phyloP scores from a whole-genome alignment of 2,329 filamentous ascomycete genomes.

The Phoma sp. region DNA sequence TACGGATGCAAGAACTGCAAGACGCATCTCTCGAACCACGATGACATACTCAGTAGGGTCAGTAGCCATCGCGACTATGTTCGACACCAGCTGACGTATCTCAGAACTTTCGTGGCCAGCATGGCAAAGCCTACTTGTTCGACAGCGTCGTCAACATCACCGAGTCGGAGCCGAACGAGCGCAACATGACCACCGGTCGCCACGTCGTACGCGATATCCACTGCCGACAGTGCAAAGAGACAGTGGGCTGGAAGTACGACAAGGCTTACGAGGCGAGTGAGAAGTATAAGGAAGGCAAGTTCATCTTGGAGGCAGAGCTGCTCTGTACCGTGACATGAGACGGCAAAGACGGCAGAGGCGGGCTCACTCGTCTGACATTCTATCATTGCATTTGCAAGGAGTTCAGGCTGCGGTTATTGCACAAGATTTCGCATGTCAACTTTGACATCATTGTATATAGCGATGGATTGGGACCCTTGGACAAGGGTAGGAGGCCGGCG shows the following conservation, averaged over 20 bases:
- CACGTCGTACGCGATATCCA: slow-evolving; percentile 93
- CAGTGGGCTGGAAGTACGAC: slow-evolving; percentile 98
- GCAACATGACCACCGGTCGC: slow-evolving; percentile 96
- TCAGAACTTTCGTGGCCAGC: slow-evolving; percentile 97
- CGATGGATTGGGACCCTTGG: neutral
- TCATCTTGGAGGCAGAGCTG: slow-evolving; percentile 90
- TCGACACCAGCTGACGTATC: slow-evolving; percentile 11
- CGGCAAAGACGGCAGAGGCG: neutral
- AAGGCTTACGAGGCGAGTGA: slow-evolving; percentile 90
- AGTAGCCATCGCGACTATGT: slow-evolving; percentile 36
- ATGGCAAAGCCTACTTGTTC: slow-evolving; percentile 98
- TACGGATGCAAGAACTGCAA: slow-evolving; percentile 94
- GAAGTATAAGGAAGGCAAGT: slow-evolving; percentile 99
- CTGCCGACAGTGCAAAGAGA: slow-evolving; percentile 89
- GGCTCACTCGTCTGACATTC: neutral
- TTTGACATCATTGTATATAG: neutral
- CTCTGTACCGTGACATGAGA: slow-evolving; percentile 73
- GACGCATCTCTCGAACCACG: slow-evolving; percentile 91
- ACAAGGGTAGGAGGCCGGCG: neutral
- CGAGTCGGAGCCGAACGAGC: slow-evolving; percentile 82
- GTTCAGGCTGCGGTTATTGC: slow-evolving; percentile 20
- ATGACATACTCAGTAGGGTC: slow-evolving; percentile 94
- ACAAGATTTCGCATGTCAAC: slow-evolving; percentile 6
- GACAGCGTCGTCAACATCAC: slow-evolving; percentile 91
- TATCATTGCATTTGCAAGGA: slow-evolving; percentile 31